Base-by-base conservation (phyloP, 306 rosid species). In the Glycine latifolia region DNA sequence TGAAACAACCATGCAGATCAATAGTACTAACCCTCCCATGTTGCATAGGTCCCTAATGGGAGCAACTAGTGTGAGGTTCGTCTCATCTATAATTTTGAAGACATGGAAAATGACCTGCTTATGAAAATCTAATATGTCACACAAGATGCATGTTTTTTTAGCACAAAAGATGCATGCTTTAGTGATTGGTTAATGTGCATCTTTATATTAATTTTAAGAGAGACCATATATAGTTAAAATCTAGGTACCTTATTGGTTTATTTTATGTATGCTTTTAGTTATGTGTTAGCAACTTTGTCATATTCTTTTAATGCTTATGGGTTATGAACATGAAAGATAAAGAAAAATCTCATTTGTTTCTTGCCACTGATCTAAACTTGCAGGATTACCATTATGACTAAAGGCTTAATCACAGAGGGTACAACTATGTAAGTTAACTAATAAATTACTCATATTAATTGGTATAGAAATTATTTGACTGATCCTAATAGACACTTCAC, bases 1-100 rank as follows among this genome's bases (percentile, higher is more conserved):
- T 53, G 91, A 81, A 65, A 75, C 77, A 71, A 82, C 12, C 54
- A 91, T 84, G 79, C 88, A 79, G 65, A 88, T 80, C 33, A 79
- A 66, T 13, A 91, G 14, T 80, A 81, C 41, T 33, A 85, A 37
- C 33, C 84, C 71, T 77, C 88, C 91, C 85, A 90, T 44, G 73
- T 56, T 70, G 83, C 33, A 77, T 44, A 67, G 78, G 17, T 84
- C 83, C 53, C 67, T 53, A 26, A 73, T 35, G 17, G 80, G 66
- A 59, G 39, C 58, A 75, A 46, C 83, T 67, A 39, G 12, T 44
- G 69, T 13, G 5, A 71, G 48, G 61, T 69, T 79, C 3, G 5
- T 83, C 56, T 78, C 81, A 60, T 72, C 73, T 49, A 54, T 79
- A 87, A 79, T 81, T 81, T 87, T 79, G 26, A 67, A 68, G 84